phyloP scores from a whole-genome alignment of 2,329 filamentous ascomycete species.

The Aspergillus sp. region DNA sequence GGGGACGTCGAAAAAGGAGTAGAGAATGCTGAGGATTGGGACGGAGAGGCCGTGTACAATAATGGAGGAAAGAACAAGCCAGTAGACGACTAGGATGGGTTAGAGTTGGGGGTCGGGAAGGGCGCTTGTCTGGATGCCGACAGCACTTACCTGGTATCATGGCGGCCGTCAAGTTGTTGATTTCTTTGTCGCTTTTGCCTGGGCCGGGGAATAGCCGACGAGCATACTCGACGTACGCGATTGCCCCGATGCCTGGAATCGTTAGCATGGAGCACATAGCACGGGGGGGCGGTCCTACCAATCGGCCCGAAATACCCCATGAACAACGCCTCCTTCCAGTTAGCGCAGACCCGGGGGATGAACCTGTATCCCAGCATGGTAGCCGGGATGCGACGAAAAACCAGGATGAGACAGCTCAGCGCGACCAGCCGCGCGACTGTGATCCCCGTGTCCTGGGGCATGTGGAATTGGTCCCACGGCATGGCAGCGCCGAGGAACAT shows the following conservation, averaged over 20 bases:
- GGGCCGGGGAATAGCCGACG: constrained; percentile 37
- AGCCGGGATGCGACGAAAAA: constrained; percentile 51
- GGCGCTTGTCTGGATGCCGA: neutral
- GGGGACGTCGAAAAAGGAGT: constrained; percentile 22
- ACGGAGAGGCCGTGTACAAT: constrained; percentile 34
- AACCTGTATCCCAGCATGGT: constrained; percentile 48
- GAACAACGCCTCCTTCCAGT: constrained; percentile 52
- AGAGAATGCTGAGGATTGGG: constrained; percentile 26
- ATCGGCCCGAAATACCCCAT: constrained; percentile 50
- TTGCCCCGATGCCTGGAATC: constrained; percentile 36
- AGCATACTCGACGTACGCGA: constrained; percentile 42
- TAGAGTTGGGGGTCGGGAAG: neutral
- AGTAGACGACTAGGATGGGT: constrained; percentile 36
- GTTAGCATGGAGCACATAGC: neutral
- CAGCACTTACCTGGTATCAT: constrained; percentile 32
- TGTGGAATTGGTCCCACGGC: constrained; percentile 49
- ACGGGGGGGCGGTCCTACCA: too few species aligned
- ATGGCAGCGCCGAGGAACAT: constrained; percentile 52
- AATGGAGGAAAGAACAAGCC: constrained; percentile 37
- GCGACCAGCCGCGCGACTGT: constrained; percentile 44
- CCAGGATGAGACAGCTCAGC: constrained; percentile 46
- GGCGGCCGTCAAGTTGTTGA: constrained; percentile 33
- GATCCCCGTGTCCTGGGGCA: constrained; percentile 46
- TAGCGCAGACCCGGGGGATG: constrained; percentile 46
- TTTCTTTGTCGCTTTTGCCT: constrained; percentile 32